Percentiles rank a stretch among this genome's conserved stretches.
Conservation (phyloP, 2,329 filamentous ascomycete genomes). For the Cryphonectria carpinicola region DNA sequence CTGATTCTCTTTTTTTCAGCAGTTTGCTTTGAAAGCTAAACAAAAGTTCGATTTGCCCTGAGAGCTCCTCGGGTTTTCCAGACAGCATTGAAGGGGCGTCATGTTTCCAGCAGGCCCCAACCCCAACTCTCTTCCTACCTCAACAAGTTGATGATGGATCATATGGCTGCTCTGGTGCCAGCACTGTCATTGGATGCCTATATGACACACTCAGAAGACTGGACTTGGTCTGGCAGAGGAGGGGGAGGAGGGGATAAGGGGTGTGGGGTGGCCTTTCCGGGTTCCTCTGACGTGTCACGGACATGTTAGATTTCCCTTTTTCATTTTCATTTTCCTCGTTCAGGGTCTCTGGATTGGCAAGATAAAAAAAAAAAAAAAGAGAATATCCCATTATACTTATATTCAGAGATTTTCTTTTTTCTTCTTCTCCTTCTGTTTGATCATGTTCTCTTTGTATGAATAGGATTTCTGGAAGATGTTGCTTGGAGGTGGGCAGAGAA, state of each 20-base stretch:
- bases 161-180: background rate
- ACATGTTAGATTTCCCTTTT: conserved; percentile 16
- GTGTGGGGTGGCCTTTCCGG: background rate
- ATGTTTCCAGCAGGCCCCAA: conserved; percentile 3
- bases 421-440: conserved; percentile 8
- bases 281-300: background rate
- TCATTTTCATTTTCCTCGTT: background rate
- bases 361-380: conserved; percentile 24
- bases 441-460: background rate
- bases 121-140: background rate
- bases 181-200: background rate
- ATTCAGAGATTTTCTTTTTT: background rate
- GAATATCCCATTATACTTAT: conserved; percentile 14
- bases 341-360: conserved; percentile 27
- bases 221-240: background rate
- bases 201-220: conserved; percentile 10
- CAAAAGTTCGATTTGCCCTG: conserved; percentile 12
- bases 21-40: conserved; percentile 14
- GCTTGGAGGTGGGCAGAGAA: background rate
- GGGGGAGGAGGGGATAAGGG: background rate
- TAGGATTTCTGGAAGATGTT: background rate
- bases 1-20: background rate
- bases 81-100: conserved; percentile 17
- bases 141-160: conserved; percentile 14
- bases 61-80: conserved; percentile 1